Base-by-base conservation (phyloP, 1,139 yeast species). In the Ogataea hybrid region DNA sequence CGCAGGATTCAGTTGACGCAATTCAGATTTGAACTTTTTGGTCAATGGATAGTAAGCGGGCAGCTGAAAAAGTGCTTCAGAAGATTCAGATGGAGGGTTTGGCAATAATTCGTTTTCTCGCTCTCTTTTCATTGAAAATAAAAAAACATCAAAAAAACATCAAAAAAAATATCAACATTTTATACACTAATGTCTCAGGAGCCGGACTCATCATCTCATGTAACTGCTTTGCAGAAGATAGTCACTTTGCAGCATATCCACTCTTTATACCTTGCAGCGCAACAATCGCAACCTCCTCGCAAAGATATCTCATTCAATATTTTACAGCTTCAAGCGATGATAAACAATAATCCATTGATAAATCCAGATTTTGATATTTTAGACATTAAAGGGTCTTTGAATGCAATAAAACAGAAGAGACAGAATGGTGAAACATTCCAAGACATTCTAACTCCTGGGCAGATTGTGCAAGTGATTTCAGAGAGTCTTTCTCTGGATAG, bases 221-320 rank as follows among this genome's bases (percentile, higher is more conserved):
- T 61, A 23, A 58, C 64, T 5, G 52, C 55, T 7, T 48, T 62
- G 22, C 64, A 61, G 39, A 61, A 62, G 44, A 57, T 62, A 9
- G 63, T 62, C 20, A 62, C 66, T 4, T 49, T 62, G 27, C 66
- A 62, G 38, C 63, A 62, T 35, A 57, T 62, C 3, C 59, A 62
- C 35, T 59, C 64, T 15, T 50, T 61, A 41, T 62, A 54, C 41
- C 49, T 56, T 21, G 62, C 62, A 21, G 56, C 62, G 9, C 61
- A 57, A 35, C 58, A 58, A 32, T 44, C 58, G 1, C 54, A 53
- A 25, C 60, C 59, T 4, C 52, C 58, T 12, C 56, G 61, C 28
- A 55, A 53, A 28, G 63, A 58, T 12, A 54, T 62, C 5, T 58
- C 63, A 9, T 61, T 62, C 43, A 61, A 62, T 34, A 58, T 62